Base-by-base conservation (phyloP, 768 basidiomycete genomes). In the Mycena galopus region DNA sequence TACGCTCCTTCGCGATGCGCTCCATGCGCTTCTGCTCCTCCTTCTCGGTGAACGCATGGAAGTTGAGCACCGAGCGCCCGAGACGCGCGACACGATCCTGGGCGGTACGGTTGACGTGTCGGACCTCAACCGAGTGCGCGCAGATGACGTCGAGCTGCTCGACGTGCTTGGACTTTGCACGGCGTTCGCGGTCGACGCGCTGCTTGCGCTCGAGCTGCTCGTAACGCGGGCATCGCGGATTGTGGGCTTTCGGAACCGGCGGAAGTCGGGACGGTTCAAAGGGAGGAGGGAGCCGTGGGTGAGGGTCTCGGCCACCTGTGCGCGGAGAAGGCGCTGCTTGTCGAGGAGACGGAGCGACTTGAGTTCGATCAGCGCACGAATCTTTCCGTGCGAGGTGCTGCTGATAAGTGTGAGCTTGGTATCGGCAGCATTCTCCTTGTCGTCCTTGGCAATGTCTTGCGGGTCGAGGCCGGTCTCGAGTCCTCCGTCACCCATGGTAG, bases 11-110 rank as follows among this genome's bases (percentile, higher is more conserved):
- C 56, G 94, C 92, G 55, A 99, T 91, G 67, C 96, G 88, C 84
- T 99, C 98, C 75, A 99, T 94, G 30, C 97, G 90, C 81, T 96
- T 96, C 89, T 97, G 95, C 81, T 99, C 98, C 82, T 99, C 97
- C 86, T 96, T 97, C 86, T 99, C 98, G 2, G 96, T 96, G 74
- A 92, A 91, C 19, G 86, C 86, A 80, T 99, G 98, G 87, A 97
- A 95, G 67, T 85, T 90, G 74, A 94, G 83, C 9, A 99, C 93
- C 1, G 93, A 88, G 72, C 91, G 91, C 60, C 95, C 93, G 25
- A 99, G 87, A 68, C 93, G 92, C 29, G 88, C 85, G 30, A 94
- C 86, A 19, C 93, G 89, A 50, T 90, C 87, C 67, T 90, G 86
- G 50, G 92, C 92, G 19, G 85, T 85, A 33, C 91, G 84, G 78